Percentiles rank a stretch among this genome's conserved stretches.
phyloP scores from a whole-genome alignment of 495 filamentous ascomycete species.

The Lasiosphaeris hirsuta region DNA sequence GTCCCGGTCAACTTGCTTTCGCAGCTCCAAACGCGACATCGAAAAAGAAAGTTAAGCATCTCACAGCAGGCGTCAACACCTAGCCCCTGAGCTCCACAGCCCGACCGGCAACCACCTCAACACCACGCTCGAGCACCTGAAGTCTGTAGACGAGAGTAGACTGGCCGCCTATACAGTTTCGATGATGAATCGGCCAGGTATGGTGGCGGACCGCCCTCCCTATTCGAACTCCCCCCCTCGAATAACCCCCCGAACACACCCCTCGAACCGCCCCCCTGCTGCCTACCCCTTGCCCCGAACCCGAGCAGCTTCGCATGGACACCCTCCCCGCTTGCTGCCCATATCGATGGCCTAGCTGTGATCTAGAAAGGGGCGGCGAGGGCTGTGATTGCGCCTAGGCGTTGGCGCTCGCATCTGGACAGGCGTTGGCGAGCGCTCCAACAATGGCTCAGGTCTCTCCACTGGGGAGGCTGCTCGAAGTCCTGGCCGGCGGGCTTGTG shows the following conservation, averaged over 20 bases:
- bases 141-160: not conserved
- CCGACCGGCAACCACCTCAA: not conserved
- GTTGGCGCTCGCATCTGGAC: too few relatives aligned
- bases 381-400: too few relatives aligned
- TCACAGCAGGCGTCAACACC: not conserved
- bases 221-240: conserved; percentile 19
- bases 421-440: too few relatives aligned
- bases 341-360: too few relatives aligned
- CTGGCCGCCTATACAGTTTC: conserved; percentile 1
- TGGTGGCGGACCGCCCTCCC: conserved; percentile 25
- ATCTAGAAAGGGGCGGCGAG: too few relatives aligned
- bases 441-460: too few relatives aligned
- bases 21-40: conserved; percentile 13
- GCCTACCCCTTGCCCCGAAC: conserved; percentile 17
- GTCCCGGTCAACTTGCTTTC: conserved; percentile 12
- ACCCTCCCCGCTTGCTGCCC: too few relatives aligned
- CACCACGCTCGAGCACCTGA: not conserved
- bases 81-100: not conserved
- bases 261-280: conserved; percentile 20
- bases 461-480: too few relatives aligned
- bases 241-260: conserved; percentile 3
- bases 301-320: not conserved
- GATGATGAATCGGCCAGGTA: conserved; percentile 61
- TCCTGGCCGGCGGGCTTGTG: too few relatives aligned
- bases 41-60: not conserved